A percentile compares a stretch with the other conserved stretches of the same genome.
Conservation (phyloP, 352 stramenopile genomes). For the Phytopythium helicoides region DNA sequence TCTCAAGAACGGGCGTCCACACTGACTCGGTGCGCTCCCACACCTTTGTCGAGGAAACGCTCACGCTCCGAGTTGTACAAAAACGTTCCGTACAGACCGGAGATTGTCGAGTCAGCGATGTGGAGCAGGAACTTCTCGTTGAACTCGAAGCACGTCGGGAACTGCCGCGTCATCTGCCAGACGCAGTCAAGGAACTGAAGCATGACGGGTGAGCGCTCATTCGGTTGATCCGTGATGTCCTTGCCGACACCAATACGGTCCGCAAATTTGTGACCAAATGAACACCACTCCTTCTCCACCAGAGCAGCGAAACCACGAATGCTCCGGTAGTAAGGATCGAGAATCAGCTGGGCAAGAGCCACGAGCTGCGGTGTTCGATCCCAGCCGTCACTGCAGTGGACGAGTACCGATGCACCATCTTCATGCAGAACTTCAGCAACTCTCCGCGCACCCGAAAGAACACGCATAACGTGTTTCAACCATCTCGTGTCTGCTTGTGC, state of each 20-base stretch:
- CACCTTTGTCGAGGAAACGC: constrained; percentile 77
- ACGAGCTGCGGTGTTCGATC: constrained; percentile 84
- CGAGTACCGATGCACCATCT: constrained; percentile 76
- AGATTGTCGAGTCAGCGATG: constrained; percentile 77
- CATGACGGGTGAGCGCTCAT: constrained; percentile 85
- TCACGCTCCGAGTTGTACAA: constrained; percentile 86
- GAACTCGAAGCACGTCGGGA: constrained; percentile 88
- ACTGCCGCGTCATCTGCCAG: constrained; percentile 87
- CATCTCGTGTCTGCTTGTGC: constrained; percentile 89
- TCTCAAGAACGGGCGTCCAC: constrained; percentile 79
- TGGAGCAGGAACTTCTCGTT: constrained; percentile 86
- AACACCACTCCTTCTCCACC: constrained; percentile 87
- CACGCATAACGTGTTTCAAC: constrained; percentile 94
- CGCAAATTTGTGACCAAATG: constrained; percentile 90
- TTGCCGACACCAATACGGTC: constrained; percentile 83
- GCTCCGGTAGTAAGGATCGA: constrained; percentile 85
- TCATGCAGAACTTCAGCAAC: constrained; percentile 84
- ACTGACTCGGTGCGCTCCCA: constrained; percentile 86
- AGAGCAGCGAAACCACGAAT: constrained; percentile 82
- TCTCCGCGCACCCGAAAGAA: constrained; percentile 64
- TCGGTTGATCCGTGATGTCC: constrained; percentile 72
- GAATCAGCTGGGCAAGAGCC: constrained; percentile 76
- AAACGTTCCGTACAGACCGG: constrained; percentile 79
- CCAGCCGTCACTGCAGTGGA: constrained; percentile 88
- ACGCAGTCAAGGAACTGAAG: constrained; percentile 86